Conservation (phyloP, 176 grass and related monocot species). For the Leersia perrieri region DNA sequence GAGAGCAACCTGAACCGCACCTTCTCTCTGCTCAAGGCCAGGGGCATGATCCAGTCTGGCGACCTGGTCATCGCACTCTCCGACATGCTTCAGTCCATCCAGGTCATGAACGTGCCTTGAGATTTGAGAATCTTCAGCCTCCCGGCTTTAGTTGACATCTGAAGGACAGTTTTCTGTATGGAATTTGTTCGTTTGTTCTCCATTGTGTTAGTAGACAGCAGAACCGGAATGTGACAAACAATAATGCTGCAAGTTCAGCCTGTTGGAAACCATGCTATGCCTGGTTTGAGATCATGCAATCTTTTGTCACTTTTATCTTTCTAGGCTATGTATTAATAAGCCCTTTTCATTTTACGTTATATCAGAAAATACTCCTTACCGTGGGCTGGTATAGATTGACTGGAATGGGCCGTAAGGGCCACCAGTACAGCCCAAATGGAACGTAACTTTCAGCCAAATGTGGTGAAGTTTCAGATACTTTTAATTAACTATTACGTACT, state of each 20-base stretch:
- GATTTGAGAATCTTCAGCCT: slow-evolving; percentile 26
- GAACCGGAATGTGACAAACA: slow-evolving; percentile 10
- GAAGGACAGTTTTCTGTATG: background rate
- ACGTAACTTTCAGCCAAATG: too few species aligned
- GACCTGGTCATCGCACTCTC: slow-evolving; percentile 92
- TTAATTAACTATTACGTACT: too few species aligned
- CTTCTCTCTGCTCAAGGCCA: slow-evolving; percentile 88
- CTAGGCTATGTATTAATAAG: background rate
- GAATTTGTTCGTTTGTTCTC: background rate
- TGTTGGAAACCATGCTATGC: slow-evolving; percentile 21
- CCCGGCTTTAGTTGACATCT: background rate
- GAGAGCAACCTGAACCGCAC: slow-evolving; percentile 96
- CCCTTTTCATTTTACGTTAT: background rate
- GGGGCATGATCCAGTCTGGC: slow-evolving; percentile 87
- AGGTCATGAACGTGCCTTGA: slow-evolving; percentile 97
- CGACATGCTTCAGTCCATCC: slow-evolving; percentile 97
- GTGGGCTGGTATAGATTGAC: too few species aligned
- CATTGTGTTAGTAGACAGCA: slow-evolving; percentile 5
- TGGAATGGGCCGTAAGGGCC: too few species aligned
- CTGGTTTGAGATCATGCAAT: background rate
- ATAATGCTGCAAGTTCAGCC: slow-evolving; percentile 29
- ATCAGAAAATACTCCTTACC: too few species aligned
- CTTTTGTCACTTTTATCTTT: background rate
- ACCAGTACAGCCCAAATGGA: too few species aligned
- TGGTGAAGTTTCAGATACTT: too few species aligned